Conservation (phyloP, 2,329 filamentous ascomycete species). For the Ceratocystis alfenasii region DNA sequence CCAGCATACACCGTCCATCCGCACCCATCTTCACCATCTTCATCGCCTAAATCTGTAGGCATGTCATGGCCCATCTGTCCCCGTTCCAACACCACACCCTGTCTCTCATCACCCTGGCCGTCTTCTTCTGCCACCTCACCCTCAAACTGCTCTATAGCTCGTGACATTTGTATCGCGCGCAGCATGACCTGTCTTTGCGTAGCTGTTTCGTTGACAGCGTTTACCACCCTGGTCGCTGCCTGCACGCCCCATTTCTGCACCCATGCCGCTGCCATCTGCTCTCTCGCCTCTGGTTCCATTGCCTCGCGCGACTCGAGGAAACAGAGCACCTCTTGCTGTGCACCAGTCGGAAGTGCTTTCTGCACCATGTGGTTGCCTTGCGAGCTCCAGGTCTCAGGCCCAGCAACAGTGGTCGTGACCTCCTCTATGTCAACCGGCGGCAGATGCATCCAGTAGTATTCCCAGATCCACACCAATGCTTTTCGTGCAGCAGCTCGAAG, state of each 20-base stretch:
- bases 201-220: constrained; percentile 32
- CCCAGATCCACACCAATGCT: constrained; percentile 76
- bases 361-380: not conserved
- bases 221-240: constrained; percentile 31
- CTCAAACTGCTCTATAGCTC: constrained; percentile 31
- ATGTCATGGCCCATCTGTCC: constrained; percentile 25
- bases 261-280: constrained; percentile 26
- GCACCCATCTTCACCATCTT: constrained; percentile 21
- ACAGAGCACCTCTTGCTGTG: constrained; percentile 5
- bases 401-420: not conserved
- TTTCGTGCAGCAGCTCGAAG: constrained; percentile 57
- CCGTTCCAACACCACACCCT: constrained; percentile 34
- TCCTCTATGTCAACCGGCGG: constrained; percentile 24
- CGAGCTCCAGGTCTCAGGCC: not conserved
- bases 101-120: constrained; percentile 28
- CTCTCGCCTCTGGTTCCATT: constrained; percentile 26
- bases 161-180: constrained; percentile 35
- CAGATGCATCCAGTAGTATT: constrained; percentile 65
- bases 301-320: constrained; percentile 13
- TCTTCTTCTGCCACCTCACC: not conserved
- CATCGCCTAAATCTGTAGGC: constrained; percentile 27
- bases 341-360: constrained; percentile 1
- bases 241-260: constrained; percentile 29
- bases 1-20: constrained; percentile 20
- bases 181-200: constrained; percentile 35